These are phyloP conservation scores for Beta macrorhiza DNA, from an alignment of 179 eudicot genomes.

Conservation along the genomic window DNA sequence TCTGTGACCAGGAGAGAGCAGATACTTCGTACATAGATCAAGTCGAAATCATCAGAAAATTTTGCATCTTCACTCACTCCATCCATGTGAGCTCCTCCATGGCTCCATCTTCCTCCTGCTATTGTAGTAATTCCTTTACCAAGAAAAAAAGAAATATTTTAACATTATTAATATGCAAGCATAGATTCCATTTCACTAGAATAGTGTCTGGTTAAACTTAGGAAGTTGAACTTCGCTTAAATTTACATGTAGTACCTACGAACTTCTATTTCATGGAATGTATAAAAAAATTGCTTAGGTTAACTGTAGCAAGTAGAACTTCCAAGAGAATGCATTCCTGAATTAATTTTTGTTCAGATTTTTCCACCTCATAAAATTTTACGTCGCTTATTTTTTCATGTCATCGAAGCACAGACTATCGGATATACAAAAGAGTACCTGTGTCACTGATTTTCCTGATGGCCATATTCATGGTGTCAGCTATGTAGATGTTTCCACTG, in stretches of 20 bases:
- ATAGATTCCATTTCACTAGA: too few species aligned
- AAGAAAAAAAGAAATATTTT: neutral
- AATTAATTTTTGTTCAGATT: too few species aligned
- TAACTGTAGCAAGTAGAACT: too few species aligned
- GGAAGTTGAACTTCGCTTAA: too few species aligned
- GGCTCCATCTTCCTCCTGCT: conserved; percentile 76
- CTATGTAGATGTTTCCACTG: conserved; percentile 84
- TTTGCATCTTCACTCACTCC: conserved; percentile 80
- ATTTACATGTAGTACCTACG: too few species aligned
- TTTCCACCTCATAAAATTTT: neutral
- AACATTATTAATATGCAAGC: too few species aligned
- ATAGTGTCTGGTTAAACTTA: too few species aligned
- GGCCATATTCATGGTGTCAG: conserved; percentile 82
- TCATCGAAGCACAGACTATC: neutral
- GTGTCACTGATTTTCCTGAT: conserved; percentile 72
- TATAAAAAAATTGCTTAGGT: too few species aligned
- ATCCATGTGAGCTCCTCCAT: conserved; percentile 66
- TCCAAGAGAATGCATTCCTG: too few species aligned
- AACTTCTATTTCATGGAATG: too few species aligned
- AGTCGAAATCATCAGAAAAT: conserved; percentile 77
- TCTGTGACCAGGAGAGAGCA: conserved; percentile 83
- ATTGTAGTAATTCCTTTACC: conserved; percentile 82
- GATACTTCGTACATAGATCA: conserved; percentile 62
- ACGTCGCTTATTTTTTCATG: too few species aligned
- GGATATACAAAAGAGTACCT: conserved; percentile 35